phyloP scores from a whole-genome alignment of 2,329 filamentous ascomycete genomes.

The Helotiales sp. region DNA sequence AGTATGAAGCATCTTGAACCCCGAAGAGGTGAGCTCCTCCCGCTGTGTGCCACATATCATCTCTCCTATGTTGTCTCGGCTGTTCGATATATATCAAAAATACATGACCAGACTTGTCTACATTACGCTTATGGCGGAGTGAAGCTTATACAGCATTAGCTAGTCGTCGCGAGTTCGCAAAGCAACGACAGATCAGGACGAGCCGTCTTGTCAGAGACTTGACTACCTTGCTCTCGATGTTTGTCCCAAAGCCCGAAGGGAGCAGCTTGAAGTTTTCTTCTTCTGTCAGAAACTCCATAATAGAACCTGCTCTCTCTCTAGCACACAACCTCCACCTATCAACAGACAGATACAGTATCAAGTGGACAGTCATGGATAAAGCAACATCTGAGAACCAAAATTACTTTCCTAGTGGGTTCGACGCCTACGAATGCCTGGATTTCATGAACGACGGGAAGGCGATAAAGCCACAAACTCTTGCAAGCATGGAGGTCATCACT shows the following conservation, averaged over 20 bases:
- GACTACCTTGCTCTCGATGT: neutral
- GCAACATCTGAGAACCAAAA: neutral
- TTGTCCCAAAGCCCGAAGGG: neutral
- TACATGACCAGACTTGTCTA: neutral
- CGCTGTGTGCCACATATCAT: too few species aligned
- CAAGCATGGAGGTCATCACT: neutral
- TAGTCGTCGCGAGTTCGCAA: neutral
- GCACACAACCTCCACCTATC: conserved; percentile 18
- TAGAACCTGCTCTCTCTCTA: conserved; percentile 12
- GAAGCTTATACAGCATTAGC: neutral
- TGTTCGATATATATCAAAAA: neutral
- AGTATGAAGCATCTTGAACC: neutral
- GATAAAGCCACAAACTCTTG: neutral
- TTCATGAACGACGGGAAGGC: neutral
- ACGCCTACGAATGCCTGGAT: conserved; percentile 1
- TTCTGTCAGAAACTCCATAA: conserved; percentile 6
- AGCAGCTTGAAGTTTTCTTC: neutral
- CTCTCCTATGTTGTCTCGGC: too few species aligned
- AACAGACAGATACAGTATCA: conserved; percentile 11
- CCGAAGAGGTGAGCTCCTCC: neutral
- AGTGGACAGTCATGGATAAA: conserved; percentile 4
- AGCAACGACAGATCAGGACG: neutral
- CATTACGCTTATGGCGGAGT: neutral
- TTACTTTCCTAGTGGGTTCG: neutral
- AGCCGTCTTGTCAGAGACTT: neutral